phyloP scores from a whole-genome alignment of 148 eudicot genomes.

The Silene latifolia region DNA sequence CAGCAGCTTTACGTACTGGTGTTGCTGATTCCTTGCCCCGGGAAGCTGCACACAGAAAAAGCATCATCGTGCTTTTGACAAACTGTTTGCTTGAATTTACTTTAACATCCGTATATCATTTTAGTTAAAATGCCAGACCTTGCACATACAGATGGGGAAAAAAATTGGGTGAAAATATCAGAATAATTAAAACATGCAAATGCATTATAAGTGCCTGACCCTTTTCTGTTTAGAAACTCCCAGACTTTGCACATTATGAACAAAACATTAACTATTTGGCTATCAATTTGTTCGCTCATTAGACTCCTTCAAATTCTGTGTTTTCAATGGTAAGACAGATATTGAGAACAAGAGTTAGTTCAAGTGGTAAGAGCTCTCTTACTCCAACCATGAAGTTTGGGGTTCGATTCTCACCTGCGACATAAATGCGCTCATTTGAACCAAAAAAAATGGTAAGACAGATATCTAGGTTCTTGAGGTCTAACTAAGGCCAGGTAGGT shows the following conservation, averaged over 20 bases:
- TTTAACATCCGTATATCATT: background rate
- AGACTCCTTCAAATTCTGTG: no score
- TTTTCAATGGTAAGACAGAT: background rate
- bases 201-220: no score
- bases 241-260: background rate
- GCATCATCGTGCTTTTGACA: background rate
- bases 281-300: background rate
- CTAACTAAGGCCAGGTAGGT: constrained; percentile 1
- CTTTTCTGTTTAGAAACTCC: background rate
- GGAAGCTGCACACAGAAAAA: constrained; percentile 52
- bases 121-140: background rate
- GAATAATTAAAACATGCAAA: background rate
- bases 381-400: no score
- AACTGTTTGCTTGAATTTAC: background rate
- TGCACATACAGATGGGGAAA: background rate
- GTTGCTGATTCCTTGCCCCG: constrained; percentile 54
- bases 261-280: background rate
- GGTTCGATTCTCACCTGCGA: no score
- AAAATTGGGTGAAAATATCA: background rate
- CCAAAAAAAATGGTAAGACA: no score
- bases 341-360: no score
- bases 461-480: background rate
- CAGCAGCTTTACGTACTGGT: constrained; percentile 46
- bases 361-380: no score
- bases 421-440: no score